A percentile compares a stretch with the other conserved stretches of the same genome.
Evolutionary conservation across 768 basidiomycete genomes (phyloP).

Genomic region (Lactarius evosmus): DNA sequence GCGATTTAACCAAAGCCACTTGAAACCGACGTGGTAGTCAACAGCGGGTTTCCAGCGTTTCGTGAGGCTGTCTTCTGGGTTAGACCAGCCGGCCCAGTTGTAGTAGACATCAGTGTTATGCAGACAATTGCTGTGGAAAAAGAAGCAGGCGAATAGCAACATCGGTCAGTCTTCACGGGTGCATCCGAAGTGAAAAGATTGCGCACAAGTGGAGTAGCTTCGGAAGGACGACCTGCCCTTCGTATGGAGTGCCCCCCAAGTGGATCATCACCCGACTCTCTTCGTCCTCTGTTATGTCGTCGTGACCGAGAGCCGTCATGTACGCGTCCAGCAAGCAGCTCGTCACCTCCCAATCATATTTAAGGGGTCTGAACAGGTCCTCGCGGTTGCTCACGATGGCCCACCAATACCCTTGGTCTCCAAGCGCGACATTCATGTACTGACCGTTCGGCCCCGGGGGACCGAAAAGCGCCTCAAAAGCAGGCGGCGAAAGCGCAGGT

Average conservation of each 20-base stretch:
- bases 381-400: constrained; percentile 45
- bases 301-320: constrained; percentile 42
- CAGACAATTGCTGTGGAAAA: constrained; percentile 41
- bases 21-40: constrained; percentile 46
- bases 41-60: constrained; percentile 45
- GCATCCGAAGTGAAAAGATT: not conserved
- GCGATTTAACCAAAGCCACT: constrained; percentile 51
- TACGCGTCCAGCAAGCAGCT: constrained; percentile 50
- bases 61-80: constrained; percentile 40
- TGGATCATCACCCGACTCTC: constrained; percentile 39
- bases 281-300: constrained; percentile 36
- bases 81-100: constrained; percentile 47
- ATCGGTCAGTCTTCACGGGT: not conserved
- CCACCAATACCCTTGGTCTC: constrained; percentile 55
- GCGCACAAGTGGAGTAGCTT: constrained; percentile 52
- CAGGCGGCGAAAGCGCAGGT: constrained; percentile 39
- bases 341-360: constrained; percentile 48
- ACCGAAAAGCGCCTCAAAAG: constrained; percentile 47
- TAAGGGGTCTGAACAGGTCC: constrained; percentile 43
- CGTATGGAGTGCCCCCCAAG: constrained; percentile 40
- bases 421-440: constrained; percentile 46
- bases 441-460: constrained; percentile 37
- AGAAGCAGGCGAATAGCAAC: constrained; percentile 17
- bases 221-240: constrained; percentile 43
- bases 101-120: constrained; percentile 42